Base-by-base conservation (phyloP, 73 alveolate genomes). In the Paramecium primaurelia region DNA sequence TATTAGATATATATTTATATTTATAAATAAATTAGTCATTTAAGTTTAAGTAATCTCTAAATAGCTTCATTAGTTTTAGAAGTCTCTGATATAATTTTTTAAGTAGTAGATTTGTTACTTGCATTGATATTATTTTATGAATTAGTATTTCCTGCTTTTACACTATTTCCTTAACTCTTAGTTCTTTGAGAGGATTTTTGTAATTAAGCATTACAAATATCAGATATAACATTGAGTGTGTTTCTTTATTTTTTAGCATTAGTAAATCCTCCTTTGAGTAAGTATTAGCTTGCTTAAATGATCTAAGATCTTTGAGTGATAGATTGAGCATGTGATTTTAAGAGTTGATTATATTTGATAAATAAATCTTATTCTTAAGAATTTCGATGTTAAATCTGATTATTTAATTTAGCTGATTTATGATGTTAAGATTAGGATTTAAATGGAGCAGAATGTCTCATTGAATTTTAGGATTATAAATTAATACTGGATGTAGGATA, bases 41-140 rank as follows among this genome's bases (percentile, higher is more conserved):
- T 80, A 25, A 80, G 91, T 80, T 80, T 80, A 6, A 80, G 73
- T 80, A 80, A 37, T 25, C 91, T 40, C 49, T 80, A 25, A 45
- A 80, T 80, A 2, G 91, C 91, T 80, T 80, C 91, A 80, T 80
- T 80, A 20, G 91, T 47, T 47, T 80, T 80, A 1, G 71, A 32
- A 10, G 71, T 44, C 6, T 80, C 91, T 20, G 32, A 14, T n/a
- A 80, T 47, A 11, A 45, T 80, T 22, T 80, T 80, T 45, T 80
- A 25, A 6, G 77, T 47, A 38, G 91, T 54, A 54, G 69, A 16
- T 54, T 54, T 54, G 20, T n/a, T 54, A 9, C 22, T 54, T 5
- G 28, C 9, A 9, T 44, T 45, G 10, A 38, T 80, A 20, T 80
- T 80, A 28, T 25, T 80, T 40, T 30, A 80, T 11, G 71, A 26